Evolutionary conservation across 345 rosid genomes (phyloP).

Genomic region (Hibiscus trionum): DNA sequence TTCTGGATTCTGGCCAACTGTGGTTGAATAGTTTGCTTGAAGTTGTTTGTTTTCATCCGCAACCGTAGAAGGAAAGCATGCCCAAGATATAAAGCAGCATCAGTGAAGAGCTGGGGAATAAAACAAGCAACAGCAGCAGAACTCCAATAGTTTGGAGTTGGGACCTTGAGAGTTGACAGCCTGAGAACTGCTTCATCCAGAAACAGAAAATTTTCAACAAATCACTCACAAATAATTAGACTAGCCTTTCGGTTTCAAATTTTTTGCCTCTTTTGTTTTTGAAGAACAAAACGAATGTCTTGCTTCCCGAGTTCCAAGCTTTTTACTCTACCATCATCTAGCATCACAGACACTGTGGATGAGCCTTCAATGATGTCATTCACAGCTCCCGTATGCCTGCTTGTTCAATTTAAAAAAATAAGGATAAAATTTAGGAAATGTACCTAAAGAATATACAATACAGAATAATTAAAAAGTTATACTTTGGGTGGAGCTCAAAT

Average conservation of each 20-base stretch:
- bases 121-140: neutral
- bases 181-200: slow-evolving; percentile 13
- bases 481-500: neutral
- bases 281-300: slow-evolving; percentile 73
- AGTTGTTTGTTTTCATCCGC: neutral
- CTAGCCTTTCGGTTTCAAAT: slow-evolving; percentile 29
- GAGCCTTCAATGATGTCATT: slow-evolving; percentile 47
- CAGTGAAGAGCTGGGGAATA: neutral
- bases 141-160: neutral
- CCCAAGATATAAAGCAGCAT: neutral
- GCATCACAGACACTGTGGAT: slow-evolving; percentile 50
- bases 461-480: neutral
- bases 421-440: neutral
- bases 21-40: neutral
- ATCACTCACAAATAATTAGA: neutral
- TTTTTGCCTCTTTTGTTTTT: slow-evolving; percentile 76
- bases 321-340: slow-evolving; percentile 73
- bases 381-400: slow-evolving; percentile 88
- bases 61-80: neutral
- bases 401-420: slow-evolving; percentile 7
- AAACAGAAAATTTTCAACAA: slow-evolving; percentile 7
- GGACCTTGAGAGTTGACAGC: neutral
- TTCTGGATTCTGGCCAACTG: slow-evolving; percentile 72
- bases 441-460: neutral
- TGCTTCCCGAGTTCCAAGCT: slow-evolving; percentile 81